Base-by-base conservation (phyloP, 2,329 filamentous ascomycete species). In the Dactylellina haptotyla region DNA sequence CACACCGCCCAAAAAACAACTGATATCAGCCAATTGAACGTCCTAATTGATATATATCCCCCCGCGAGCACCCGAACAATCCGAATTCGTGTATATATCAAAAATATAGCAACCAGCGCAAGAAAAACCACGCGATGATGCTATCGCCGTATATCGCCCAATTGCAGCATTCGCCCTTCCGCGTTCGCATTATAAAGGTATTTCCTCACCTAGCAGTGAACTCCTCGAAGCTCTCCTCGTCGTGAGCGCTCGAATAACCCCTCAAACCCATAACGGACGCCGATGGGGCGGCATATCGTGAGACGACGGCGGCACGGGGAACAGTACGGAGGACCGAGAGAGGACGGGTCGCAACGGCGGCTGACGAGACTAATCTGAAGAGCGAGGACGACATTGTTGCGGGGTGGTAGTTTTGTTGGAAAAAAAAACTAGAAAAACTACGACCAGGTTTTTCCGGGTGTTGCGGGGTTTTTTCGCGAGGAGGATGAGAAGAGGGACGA, bases 201-300 rank as follows among this genome's bases (percentile, higher is more conserved):
- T 41, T 79, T 80, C 80, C 86, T 84, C 91, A 99, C 95, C 95
- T 93, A 80, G 93, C 90, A 84, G 91, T 93, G 84, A 99, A 99
- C 86, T 98, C 93, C 86, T 99, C 95, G 80, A 97, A 99, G 80
- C 91, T 96, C 89, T 99, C 95, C 84, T 99, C 95, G 81, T 89
- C 87, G 83, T 96, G 91, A 80, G 83, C 83, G 76, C 86, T 84
- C 62, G 80, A 84, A 77, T 83, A 84, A 77, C 83, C 83, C 79
- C 85, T 85, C 79, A 85, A 85, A 79, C 87, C 85, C 76, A 83
- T 82, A 67, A 81, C 82, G 80, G 83, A 84, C 37, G 59, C 25
- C 58, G 64, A 75, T 37, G 76, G 76, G 28, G 65, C 74, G 37
- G 76, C 61, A 46, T 75, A 63, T 64, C 77, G 76, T 34, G 77